Percentiles rank a stretch among this genome's conserved stretches.
phyloP scores from a whole-genome alignment of 129 eudicot species.

The Daucus carota region DNA sequence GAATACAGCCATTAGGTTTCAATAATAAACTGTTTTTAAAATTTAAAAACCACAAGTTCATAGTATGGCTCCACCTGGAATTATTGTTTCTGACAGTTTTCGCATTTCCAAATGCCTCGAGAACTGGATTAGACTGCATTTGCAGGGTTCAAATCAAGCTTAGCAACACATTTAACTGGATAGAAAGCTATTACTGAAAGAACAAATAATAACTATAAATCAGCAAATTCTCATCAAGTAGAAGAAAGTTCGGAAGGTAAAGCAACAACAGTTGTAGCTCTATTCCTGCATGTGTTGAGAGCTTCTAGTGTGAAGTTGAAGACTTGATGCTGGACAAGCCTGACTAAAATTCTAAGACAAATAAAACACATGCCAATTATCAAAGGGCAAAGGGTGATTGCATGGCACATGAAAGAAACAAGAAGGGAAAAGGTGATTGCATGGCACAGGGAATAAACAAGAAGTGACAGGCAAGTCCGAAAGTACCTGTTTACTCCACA shows the following conservation, averaged over 20 bases:
- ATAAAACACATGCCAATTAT: neutral
- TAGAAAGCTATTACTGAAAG: conserved; percentile 4
- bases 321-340: neutral
- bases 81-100: conserved; percentile 19
- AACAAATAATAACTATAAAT: neutral
- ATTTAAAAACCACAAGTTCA: neutral
- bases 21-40: neutral
- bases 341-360: neutral
- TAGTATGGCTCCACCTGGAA: conserved; percentile 8
- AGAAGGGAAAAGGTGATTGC: neutral
- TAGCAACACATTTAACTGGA: neutral
- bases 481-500: neutral
- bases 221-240: neutral
- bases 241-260: neutral
- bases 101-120: conserved; percentile 18
- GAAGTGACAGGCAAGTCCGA: neutral
- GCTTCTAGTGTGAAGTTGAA: neutral
- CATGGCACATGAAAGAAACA: neutral
- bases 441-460: neutral
- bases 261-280: neutral
- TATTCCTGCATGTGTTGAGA: neutral
- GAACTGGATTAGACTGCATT: conserved; percentile 20
- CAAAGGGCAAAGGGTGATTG: neutral
- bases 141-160: neutral
- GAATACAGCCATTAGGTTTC: neutral